Conservation (phyloP, 2,329 filamentous ascomycete species). For the Neurospora sp. region DNA sequence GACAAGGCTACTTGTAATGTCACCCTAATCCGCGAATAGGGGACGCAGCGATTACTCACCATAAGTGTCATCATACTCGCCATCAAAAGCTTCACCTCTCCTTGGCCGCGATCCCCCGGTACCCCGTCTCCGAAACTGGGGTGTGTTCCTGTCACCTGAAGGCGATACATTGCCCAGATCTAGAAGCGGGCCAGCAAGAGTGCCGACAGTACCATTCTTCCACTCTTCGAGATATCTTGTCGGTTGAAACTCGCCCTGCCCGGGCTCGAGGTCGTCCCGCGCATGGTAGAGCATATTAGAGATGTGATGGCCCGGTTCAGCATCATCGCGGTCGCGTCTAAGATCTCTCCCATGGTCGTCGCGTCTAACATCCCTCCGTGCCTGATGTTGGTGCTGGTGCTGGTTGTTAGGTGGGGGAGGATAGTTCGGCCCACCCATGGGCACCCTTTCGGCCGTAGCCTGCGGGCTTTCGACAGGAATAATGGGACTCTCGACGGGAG, state of each 20-base stretch:
- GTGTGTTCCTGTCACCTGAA: constrained; percentile 37
- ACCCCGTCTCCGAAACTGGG: constrained; percentile 35
- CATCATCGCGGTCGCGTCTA: constrained; percentile 21
- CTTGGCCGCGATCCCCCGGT: constrained; percentile 38
- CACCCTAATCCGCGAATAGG: background rate
- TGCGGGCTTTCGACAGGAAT: background rate
- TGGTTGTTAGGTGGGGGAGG: constrained; percentile 4
- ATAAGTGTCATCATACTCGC: constrained; percentile 54
- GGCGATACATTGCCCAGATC: constrained; percentile 39
- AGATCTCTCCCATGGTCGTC: constrained; percentile 19
- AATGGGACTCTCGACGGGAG: background rate
- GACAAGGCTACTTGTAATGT: background rate
- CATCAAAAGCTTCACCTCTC: constrained; percentile 54
- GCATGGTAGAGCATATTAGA: constrained; percentile 33
- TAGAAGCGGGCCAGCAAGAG: constrained; percentile 47
- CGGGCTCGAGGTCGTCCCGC: constrained; percentile 32
- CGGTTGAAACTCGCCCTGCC: constrained; percentile 47
- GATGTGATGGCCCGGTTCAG: constrained; percentile 26
- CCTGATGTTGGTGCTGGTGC: constrained; percentile 4
- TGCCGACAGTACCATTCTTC: constrained; percentile 56
- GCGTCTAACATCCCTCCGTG: constrained; percentile 12
- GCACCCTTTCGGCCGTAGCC: background rate
- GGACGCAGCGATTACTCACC: constrained; percentile 28
- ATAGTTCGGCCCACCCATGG: background rate
- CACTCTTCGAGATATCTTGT: constrained; percentile 60